Percentiles rank a stretch among this genome's conserved stretches.
phyloP scores from a whole-genome alignment of 768 basidiomycete genomes.

The Coprinellus micaceus region DNA sequence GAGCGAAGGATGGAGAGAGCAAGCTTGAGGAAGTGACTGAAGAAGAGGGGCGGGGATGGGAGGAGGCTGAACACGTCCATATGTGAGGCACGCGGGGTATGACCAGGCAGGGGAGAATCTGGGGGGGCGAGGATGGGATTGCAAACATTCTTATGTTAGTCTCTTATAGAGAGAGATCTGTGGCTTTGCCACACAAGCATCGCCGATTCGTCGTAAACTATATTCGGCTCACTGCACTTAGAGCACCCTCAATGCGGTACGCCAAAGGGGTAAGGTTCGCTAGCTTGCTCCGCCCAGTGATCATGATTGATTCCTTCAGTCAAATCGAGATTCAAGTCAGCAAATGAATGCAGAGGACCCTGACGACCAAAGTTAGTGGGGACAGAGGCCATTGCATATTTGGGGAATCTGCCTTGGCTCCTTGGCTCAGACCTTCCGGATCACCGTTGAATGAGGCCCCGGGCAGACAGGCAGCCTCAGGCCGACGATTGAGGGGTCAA shows the following conservation, averaged over 20 bases:
- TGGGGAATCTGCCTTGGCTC: neutral
- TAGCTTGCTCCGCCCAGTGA: conserved; percentile 1
- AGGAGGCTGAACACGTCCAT: conserved; percentile 46
- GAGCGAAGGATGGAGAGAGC: conserved; percentile 46
- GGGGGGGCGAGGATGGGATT: neutral
- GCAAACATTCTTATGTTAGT: conserved; percentile 3
- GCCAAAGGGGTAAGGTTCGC: neutral
- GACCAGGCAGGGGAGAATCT: conserved; percentile 1
- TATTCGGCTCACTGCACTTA: neutral
- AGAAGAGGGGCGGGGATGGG: conserved; percentile 50
- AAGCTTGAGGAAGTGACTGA: conserved; percentile 45
- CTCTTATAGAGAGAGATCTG: conserved; percentile 20
- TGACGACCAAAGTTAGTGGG: neutral
- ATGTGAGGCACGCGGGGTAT: conserved; percentile 11
- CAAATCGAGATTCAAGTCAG: conserved; percentile 1
- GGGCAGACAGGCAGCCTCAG: too few relatives aligned
- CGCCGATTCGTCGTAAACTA: neutral
- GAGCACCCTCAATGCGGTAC: neutral
- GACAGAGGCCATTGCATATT: neutral
- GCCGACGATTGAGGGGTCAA: too few relatives aligned
- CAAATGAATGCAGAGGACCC: neutral
- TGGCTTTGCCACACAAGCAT: neutral
- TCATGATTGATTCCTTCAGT: conserved; percentile 7
- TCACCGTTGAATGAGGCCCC: neutral
- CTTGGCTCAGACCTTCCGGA: neutral